Base-by-base conservation (phyloP, 257 asterid species). In the Cynanchum wilfordii region DNA sequence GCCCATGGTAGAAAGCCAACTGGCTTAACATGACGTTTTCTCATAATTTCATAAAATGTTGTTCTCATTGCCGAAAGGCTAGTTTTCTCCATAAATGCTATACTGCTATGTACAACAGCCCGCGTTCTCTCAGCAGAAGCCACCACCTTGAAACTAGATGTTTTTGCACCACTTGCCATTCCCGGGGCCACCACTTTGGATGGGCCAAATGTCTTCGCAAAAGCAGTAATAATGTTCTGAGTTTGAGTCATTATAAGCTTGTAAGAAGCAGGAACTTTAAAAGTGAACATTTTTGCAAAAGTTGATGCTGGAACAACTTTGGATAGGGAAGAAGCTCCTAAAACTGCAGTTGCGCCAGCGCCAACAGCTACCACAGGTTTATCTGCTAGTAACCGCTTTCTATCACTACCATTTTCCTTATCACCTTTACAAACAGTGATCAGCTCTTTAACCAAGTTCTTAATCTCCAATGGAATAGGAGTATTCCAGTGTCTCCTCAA, bases 331-430 rank as follows among this genome's bases (percentile, higher is more conserved):
- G 97, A 89, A 45, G 78, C 95, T 65, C 99, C 99, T 30, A 89
- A 19, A 55, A 87, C 86, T 19, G 97, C 97, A 1, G 99, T 88
- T 52, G 97, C 99, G 64, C 99, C 97, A 0, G 99, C 97, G 62
- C 97, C 97, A 58, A 91, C 91, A 4, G 98, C 97, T 22, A 94
- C 91, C 80, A 89, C 78, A 2, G 96, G 97, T 72, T 89, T 94
- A 66, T 82, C 91, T 10, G 90, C 75, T 71, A 89, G 74, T 40
- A 86, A 78, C 71, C 86, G 82, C 73, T 80, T 88, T 72, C 80
- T 88, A 66, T 79, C 84, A 64, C 64, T 4, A 22, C 45, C 78
- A 33, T 51, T 69, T 25, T 76, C 70, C 22, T 90, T 80, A 27
- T 82, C 75, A 29, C 82, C 75, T 45, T 76, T 90, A 36, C 80